Conservation (phyloP, 2,329 filamentous ascomycete species). For the Penicillium sp. region DNA sequence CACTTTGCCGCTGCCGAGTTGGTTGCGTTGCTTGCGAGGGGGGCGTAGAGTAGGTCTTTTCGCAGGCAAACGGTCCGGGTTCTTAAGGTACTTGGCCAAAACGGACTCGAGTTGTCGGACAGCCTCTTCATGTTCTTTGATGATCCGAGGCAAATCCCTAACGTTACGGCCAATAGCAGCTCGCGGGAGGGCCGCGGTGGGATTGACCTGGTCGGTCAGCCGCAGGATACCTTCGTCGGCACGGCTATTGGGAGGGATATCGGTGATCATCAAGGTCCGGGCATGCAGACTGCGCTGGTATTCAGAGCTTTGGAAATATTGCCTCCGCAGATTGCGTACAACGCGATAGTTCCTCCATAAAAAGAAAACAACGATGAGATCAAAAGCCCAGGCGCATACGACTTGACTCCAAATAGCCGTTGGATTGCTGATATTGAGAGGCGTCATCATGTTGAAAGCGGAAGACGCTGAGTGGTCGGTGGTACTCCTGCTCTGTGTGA, state of each 20-base stretch:
- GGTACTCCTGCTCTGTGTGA: slow-evolving; percentile 49
- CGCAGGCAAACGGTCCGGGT: slow-evolving; percentile 74
- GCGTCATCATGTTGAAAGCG: slow-evolving; percentile 49
- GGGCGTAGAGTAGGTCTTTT: slow-evolving; percentile 75
- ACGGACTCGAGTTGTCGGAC: slow-evolving; percentile 81
- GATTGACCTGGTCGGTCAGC: slow-evolving; percentile 76
- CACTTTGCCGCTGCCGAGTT: slow-evolving; percentile 68
- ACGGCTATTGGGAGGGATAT: slow-evolving; percentile 73
- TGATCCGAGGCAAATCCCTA: slow-evolving; percentile 80
- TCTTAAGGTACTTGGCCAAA: slow-evolving; percentile 84
- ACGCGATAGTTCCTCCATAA: slow-evolving; percentile 88
- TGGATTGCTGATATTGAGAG: slow-evolving; percentile 46
- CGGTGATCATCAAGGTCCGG: slow-evolving; percentile 66
- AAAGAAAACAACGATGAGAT: slow-evolving; percentile 73
- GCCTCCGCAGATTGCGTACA: slow-evolving; percentile 66
- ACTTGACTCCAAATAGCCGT: slow-evolving; percentile 59
- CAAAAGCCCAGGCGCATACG: slow-evolving; percentile 61
- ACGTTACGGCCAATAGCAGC: slow-evolving; percentile 88
- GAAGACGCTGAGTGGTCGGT: slow-evolving; percentile 22
- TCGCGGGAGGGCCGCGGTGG: slow-evolving; percentile 73
- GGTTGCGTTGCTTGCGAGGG: slow-evolving; percentile 73
- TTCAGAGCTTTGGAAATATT: slow-evolving; percentile 80
- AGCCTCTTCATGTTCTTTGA: slow-evolving; percentile 75
- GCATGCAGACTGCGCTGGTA: slow-evolving; percentile 87
- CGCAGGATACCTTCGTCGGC: slow-evolving; percentile 84